phyloP scores from a whole-genome alignment of 192 early-diverging fungal species.

The Diversispora epigaea region DNA sequence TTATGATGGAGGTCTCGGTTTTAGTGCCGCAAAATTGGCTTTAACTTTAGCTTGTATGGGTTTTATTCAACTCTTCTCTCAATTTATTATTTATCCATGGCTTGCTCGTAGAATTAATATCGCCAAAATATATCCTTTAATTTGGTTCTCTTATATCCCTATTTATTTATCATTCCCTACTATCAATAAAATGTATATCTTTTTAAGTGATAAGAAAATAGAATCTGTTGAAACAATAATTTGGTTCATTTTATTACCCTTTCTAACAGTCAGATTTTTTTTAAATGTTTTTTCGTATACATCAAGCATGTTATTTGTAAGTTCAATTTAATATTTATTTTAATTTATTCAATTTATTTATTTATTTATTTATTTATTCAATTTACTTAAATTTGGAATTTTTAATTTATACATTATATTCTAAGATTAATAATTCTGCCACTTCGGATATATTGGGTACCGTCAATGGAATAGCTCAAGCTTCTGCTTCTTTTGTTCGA shows the following conservation, averaged over 20 bases:
- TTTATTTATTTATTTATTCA: neutral
- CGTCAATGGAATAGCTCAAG: conserved; percentile 61
- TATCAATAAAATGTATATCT: conserved; percentile 32
- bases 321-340: neutral
- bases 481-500: conserved; percentile 46
- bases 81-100: conserved; percentile 50
- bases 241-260: neutral
- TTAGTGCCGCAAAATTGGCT: conserved; percentile 43
- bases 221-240: neutral
- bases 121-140: conserved; percentile 37
- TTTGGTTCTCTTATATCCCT: conserved; percentile 39
- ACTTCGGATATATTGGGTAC: conserved; percentile 48
- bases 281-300: conserved; percentile 47
- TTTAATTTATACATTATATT: neutral
- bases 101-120: conserved; percentile 37
- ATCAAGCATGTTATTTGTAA: conserved; percentile 55
- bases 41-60: conserved; percentile 47
- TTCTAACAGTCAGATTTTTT: conserved; percentile 4
- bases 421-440: conserved; percentile 56
- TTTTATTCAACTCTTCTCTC: conserved; percentile 39
- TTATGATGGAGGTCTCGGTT: conserved; percentile 47
- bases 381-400: neutral
- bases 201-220: conserved; percentile 19
- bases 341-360: neutral
- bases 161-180: conserved; percentile 46